A percentile compares a stretch with the other conserved stretches of the same genome.
phyloP scores from a whole-genome alignment of 2,329 filamentous ascomycete genomes.

The Bipolaris bicolor region DNA sequence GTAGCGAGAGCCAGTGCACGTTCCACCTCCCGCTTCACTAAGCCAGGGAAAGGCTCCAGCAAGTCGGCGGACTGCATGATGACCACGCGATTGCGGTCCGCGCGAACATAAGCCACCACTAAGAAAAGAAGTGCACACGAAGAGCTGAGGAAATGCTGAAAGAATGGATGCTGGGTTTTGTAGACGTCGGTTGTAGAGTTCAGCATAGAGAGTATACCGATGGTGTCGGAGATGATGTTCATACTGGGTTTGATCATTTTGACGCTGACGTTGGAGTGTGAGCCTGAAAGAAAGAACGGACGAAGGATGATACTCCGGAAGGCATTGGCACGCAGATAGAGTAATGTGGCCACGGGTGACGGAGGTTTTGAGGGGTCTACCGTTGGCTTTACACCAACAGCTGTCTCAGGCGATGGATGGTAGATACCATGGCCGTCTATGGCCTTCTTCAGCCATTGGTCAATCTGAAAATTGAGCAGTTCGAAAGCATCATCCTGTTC shows the following conservation, averaged over 20 bases:
- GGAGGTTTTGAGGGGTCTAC: not conserved
- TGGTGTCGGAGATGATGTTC: not conserved
- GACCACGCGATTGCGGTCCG: not conserved
- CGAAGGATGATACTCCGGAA: slow-evolving; percentile 1
- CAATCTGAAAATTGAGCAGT: slow-evolving; percentile 1
- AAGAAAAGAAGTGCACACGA: not conserved
- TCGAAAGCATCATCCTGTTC: slow-evolving; percentile 1
- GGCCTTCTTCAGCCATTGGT: not conserved
- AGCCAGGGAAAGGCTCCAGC: not conserved
- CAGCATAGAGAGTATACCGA: not conserved
- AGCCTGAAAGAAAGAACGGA: not conserved
- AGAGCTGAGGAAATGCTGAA: slow-evolving; percentile 1
- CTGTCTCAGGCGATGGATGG: not conserved
- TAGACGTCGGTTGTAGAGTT: not conserved
- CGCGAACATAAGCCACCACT: not conserved
- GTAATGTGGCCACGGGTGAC: not conserved
- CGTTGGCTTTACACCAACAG: not conserved
- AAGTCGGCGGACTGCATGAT: not conserved
- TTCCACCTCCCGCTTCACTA: slow-evolving; percentile 1
- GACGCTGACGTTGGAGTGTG: not conserved
- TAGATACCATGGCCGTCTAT: not conserved
- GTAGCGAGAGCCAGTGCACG: slow-evolving; percentile 1
- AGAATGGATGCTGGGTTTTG: slow-evolving; percentile 1
- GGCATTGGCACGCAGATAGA: not conserved
- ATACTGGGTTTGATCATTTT: slow-evolving; percentile 1